phyloP scores from a whole-genome alignment of 139 green algal species.

The Pseudopediastrum boryanum region DNA sequence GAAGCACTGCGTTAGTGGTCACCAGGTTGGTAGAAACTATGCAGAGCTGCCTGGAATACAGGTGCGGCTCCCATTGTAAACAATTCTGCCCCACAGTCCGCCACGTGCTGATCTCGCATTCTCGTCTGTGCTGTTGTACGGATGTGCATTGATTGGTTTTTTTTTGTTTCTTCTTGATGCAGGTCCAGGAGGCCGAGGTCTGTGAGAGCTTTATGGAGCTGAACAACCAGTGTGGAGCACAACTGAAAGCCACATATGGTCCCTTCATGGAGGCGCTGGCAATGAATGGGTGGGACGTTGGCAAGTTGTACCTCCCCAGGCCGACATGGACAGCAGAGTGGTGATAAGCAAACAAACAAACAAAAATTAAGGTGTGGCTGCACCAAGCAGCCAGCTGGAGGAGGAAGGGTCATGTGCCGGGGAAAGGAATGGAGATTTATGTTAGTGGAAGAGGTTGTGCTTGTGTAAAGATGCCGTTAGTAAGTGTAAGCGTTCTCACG shows the following conservation, averaged over 20 bases:
- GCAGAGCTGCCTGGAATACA: too few relatives aligned
- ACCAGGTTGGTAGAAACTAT: too few relatives aligned
- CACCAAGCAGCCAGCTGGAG: too few relatives aligned
- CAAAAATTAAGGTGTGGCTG: too few relatives aligned
- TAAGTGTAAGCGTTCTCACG: too few relatives aligned
- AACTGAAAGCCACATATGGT: constrained; percentile 6
- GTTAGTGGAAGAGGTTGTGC: too few relatives aligned
- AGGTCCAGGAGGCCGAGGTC: background rate
- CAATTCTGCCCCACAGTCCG: background rate
- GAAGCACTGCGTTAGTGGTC: too few relatives aligned
- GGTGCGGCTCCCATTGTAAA: too few relatives aligned
- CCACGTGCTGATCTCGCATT: background rate
- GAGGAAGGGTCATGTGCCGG: too few relatives aligned
- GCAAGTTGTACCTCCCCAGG: constrained; percentile 42
- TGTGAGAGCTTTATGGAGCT: background rate
- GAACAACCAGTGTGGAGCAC: constrained; percentile 15
- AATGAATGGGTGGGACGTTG: constrained; percentile 44
- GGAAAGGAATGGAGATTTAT: too few relatives aligned
- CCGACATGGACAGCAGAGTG: constrained; percentile 43
- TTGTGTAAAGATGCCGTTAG: too few relatives aligned
- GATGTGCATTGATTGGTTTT: background rate
- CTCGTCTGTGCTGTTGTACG: background rate
- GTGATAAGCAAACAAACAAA: too few relatives aligned
- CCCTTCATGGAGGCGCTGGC: constrained; percentile 30
- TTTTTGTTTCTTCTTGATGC: background rate